Percentiles rank a stretch among this genome's conserved stretches.
Conservation (phyloP, 192 early-diverging fungal species). For the Thamnidium elegans region DNA sequence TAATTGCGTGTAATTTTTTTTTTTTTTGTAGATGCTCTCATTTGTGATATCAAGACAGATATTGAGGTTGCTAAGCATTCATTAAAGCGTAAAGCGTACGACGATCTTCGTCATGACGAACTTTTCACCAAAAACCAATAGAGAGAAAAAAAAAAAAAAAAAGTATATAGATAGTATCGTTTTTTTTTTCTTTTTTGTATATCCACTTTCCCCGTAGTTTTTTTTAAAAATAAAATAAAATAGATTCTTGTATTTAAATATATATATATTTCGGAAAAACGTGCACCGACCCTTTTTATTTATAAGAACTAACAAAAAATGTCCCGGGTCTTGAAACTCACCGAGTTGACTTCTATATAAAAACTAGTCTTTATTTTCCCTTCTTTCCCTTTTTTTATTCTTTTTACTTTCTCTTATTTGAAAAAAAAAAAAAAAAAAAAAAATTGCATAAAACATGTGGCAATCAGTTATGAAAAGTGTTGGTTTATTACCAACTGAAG, state of each 20-base stretch:
- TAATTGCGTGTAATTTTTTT: neutral
- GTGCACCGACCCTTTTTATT: no score
- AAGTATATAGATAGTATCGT: neutral
- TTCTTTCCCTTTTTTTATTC: neutral
- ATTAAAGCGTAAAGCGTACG: conserved; percentile 59
- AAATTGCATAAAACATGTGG: conserved; percentile 8
- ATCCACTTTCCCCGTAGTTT: no score
- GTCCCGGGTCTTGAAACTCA: no score
- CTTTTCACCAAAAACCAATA: conserved; percentile 33
- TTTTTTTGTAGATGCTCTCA: conserved; percentile 66
- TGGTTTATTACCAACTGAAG: conserved; percentile 21
- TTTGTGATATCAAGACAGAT: conserved; percentile 89
- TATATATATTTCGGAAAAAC: no score
- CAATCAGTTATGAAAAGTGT: conserved; percentile 20
- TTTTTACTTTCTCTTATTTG: conserved; percentile 11
- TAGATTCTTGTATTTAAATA: no score
- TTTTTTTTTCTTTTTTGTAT: neutral
- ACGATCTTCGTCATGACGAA: conserved; percentile 37
- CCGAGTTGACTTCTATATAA: no score
- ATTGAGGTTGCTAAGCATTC: conserved; percentile 76
- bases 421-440: no score
- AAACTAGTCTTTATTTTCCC: no score
- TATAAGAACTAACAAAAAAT: no score
- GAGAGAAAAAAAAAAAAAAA: no score
- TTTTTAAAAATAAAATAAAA: no score